Base-by-base conservation (phyloP, 768 basidiomycete species). In the Saitozyma sp. region DNA sequence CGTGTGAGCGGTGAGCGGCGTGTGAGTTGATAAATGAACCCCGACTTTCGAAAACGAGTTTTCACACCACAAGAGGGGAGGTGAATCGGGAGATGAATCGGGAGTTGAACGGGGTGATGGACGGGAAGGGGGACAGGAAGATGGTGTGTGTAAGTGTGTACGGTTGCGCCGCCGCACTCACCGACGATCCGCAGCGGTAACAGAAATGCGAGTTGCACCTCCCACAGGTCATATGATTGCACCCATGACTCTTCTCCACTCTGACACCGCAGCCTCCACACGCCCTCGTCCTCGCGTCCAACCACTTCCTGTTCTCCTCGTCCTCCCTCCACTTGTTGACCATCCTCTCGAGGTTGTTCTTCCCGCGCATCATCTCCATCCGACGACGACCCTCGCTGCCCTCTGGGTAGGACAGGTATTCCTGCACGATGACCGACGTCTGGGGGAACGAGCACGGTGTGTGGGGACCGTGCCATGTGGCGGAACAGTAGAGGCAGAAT, bases 401-500 rank as follows among this genome's bases (percentile, higher is more conserved):
- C 42, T 86, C 85, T 3, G 82, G 80, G 16, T 84, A 81, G 1
- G 81, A 82, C 63, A 89, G 80, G 73, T 94, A 93, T 61, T 89
- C 85, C 42, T 83, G 68, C 16, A 90, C 83, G 54, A 92, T 75
- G 46, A 83, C 81, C 67, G 88, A 86, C n/a, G 86, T 86, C 38
- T 85, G 79, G 9, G 87, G 85, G 37, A 89, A 84, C 0, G 86
- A 85, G 65, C 92, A 95, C 9, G 83, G 80, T 6, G 86, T 84
- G 54, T 88, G 84, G 1, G 89, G 86, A 1, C 92, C 92, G 75
- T 95, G 92, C 92, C 92, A 95, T 54, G 89, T 88, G 50, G 86
- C 84, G 65, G 84, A 85, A 75, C 92, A 96, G 68, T 89, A 88
- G 3, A 86, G 84, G 78, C 92, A 94, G 75, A 94, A 94, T 0